phyloP scores from a whole-genome alignment of 495 filamentous ascomycete species.

The Penicillium roqueforti region DNA sequence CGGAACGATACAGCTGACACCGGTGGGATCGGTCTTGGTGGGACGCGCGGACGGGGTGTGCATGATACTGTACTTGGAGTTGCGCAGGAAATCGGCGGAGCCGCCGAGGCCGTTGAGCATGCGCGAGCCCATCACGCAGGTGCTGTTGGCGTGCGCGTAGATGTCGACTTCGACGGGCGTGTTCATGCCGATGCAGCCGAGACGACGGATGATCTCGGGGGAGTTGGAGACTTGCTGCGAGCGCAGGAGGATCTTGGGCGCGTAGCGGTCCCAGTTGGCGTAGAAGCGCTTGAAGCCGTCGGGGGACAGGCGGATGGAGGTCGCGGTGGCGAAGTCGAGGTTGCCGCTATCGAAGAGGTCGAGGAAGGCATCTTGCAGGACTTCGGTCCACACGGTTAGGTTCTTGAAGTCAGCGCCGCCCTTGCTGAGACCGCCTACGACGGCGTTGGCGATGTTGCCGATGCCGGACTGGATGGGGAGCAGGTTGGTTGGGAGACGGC shows the following conservation, averaged over 20 bases:
- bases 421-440: slow-evolving; percentile 77
- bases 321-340: slow-evolving; percentile 88
- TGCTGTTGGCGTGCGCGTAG: slow-evolving; percentile 90
- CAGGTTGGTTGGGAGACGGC: slow-evolving; percentile 71
- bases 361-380: slow-evolving; percentile 89
- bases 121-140: slow-evolving; percentile 83
- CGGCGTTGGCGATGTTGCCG: slow-evolving; percentile 92
- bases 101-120: slow-evolving; percentile 93
- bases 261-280: slow-evolving; percentile 75
- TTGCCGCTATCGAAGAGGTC: slow-evolving; percentile 89
- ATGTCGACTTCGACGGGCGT: slow-evolving; percentile 93
- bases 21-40: slow-evolving; percentile 75
- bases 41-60: slow-evolving; percentile 81
- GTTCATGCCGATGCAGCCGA: slow-evolving; percentile 93
- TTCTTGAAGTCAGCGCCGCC: slow-evolving; percentile 75
- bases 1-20: slow-evolving; percentile 82
- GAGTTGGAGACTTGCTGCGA: slow-evolving; percentile 86
- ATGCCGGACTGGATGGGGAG: slow-evolving; percentile 87
- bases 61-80: slow-evolving; percentile 87
- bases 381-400: slow-evolving; percentile 91
- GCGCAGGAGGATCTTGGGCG: slow-evolving; percentile 79
- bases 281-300: slow-evolving; percentile 93
- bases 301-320: slow-evolving; percentile 86
- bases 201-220: slow-evolving; percentile 87
- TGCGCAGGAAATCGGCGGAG: slow-evolving; percentile 82